Evolutionary conservation across 352 stramenopile genomes (phyloP), one percentile per base, ranked within the genome.

Genomic region (Globisporangium lucens): DNA sequence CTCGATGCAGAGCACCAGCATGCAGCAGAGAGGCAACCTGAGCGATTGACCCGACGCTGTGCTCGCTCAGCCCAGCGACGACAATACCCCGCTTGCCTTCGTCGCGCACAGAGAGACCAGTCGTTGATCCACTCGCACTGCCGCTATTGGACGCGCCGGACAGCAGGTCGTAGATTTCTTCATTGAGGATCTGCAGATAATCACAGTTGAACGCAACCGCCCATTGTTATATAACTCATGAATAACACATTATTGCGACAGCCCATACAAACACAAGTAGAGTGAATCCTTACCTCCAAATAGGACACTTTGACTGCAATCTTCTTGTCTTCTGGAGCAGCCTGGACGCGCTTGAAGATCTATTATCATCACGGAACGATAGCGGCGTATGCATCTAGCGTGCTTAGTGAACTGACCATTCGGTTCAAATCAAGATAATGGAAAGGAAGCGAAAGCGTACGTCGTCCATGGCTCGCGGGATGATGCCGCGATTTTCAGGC

Each of bases 101-200:
- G 55, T 98, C 93, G 33, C 93, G 94, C 24, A 98, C 76, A 27
- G 75, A 89, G 59, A 88, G 79, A 55, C 73, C 79, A 67, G 59
- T 63, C 41, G 38, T 60, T 43, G 64, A 82, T 38, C 66, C 66
- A 22, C 51, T 58, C 20, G 41, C 15, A 27, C 36, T 63, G 2
- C 60, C n/a, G 22, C 41, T 5, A 5, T 57, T 59, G 36, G 62
- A 22, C 9, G 68, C 35, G 15, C 17, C 29, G 10, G 71, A 79
- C 9, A 99, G 79, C 30, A 99, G 80, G 76, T 99, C 97, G 13
- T 85, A 79, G 60, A 99, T 90, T 69, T 99, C 92, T 85, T 99
- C 97, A 61, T 99, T 99, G 67, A 99, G 96, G 51, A 99, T 97
- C 90, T 98, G 79, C 27, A 43, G 30, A 7, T 13, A 67, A 17